Conservation (phyloP, 805 yeast species). For the Wickerhamiella allomyrinae region DNA sequence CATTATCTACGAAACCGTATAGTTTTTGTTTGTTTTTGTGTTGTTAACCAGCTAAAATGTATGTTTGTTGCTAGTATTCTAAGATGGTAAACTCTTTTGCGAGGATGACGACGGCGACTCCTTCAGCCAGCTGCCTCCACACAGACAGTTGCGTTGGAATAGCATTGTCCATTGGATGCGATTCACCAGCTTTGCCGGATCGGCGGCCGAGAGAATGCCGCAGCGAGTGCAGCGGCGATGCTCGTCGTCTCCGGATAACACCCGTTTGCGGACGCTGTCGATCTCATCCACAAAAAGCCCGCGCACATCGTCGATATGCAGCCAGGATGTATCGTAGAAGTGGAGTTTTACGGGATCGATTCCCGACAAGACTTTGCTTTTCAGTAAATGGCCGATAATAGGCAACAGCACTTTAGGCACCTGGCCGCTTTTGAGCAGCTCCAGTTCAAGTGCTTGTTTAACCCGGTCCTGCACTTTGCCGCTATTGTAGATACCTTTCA, state of each 20-base stretch:
- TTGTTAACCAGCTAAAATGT: too few relatives aligned
- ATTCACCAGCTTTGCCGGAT: slow-evolving; percentile 25
- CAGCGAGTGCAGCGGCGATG: slow-evolving; percentile 40
- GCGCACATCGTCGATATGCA: slow-evolving; percentile 27
- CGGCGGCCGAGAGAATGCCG: slow-evolving; percentile 32
- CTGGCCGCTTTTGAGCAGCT: slow-evolving; percentile 33
- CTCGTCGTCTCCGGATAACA: slow-evolving; percentile 25
- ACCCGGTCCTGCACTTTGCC: slow-evolving; percentile 8
- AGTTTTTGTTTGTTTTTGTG: too few relatives aligned
- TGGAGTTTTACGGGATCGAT: slow-evolving; percentile 41
- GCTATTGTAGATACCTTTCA: slow-evolving; percentile 12
- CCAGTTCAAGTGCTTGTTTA: slow-evolving; percentile 13
- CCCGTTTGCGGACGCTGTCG: slow-evolving; percentile 27
- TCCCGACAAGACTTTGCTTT: slow-evolving; percentile 31
- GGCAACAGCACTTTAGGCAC: slow-evolving; percentile 33
- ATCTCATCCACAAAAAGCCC: slow-evolving; percentile 8
- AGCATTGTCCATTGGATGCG: slow-evolving; percentile 41
- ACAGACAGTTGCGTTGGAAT: slow-evolving; percentile 58
- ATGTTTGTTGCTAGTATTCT: not conserved
- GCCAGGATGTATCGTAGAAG: slow-evolving; percentile 55
- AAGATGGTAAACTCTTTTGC: not conserved
- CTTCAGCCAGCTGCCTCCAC: slow-evolving; percentile 57
- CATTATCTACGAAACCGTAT: not conserved
- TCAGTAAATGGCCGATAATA: slow-evolving; percentile 29
- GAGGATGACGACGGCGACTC: not conserved